A percentile compares a stretch with the other conserved stretches of the same genome.
Conservation (phyloP, 192 early-diverging fungal genomes). For the Spizellomyces punctatus region DNA sequence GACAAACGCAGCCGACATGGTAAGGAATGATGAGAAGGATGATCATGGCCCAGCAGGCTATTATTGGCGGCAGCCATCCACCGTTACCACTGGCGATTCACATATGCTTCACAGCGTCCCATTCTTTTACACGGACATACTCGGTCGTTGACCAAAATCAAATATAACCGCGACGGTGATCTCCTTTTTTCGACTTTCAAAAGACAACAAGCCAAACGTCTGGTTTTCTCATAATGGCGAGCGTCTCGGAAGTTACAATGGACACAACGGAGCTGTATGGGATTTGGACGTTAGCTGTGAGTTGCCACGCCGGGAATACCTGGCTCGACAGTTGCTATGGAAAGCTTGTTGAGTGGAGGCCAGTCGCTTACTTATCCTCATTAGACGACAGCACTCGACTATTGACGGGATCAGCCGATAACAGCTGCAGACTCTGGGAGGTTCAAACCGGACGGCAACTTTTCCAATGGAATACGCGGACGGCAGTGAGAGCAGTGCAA, state of each 20-base stretch:
- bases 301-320: constrained; percentile 5
- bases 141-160: constrained; percentile 95
- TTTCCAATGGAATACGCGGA: constrained; percentile 86
- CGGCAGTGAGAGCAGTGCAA: constrained; percentile 87
- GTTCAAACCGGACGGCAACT: constrained; percentile 89
- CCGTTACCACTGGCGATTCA: too few relatives aligned
- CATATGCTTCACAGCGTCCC: constrained; percentile 51
- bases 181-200: constrained; percentile 90
- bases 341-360: not conserved
- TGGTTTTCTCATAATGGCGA: constrained; percentile 99
- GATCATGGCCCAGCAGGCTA: too few relatives aligned
- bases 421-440: constrained; percentile 89
- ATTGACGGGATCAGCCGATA: constrained; percentile 90
- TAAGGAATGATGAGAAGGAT: too few relatives aligned
- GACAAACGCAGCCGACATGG: too few relatives aligned
- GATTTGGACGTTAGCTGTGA: constrained; percentile 88
- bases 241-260: constrained; percentile 81
- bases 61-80: too few relatives aligned
- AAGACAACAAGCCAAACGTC: constrained; percentile 90
- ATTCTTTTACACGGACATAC: constrained; percentile 96
- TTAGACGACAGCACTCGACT: constrained; percentile 63
- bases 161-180: constrained; percentile 98
- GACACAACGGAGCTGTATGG: constrained; percentile 95
- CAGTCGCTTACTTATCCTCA: not conserved
- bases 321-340: not conserved